Evolutionary conservation across 257 asterid genomes (phyloP), one percentile per base, ranked within the genome.

Genomic region (Solanum pennellii): DNA sequence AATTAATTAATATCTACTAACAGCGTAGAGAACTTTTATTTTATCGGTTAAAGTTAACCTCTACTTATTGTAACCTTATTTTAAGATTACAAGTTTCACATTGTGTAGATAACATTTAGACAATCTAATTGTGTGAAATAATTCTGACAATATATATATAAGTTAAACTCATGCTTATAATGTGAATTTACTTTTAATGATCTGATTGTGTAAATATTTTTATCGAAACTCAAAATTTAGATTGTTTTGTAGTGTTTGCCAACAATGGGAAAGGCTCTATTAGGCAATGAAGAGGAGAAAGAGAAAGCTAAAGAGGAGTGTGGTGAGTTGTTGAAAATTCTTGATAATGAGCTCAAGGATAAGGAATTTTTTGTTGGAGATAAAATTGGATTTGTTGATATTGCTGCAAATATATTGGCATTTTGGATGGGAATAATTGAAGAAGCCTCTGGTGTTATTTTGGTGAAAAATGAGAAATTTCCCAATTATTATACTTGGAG

Each of bases 401-500:
- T 69, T 27, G 74, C 27, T 47, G 86, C 83, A 16, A 82, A 68
- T 49, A 23, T 47, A 1, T 15, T 82, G 33, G 83, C 82, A 66
- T 66, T 25, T 45, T 87, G 87, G 89, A 21, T 68, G 42, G 18
- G 23, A 18, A 66, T 82, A 25, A 31, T 69, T 4, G 83, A 87
- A 83, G 83, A 87, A 69, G 13, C 76, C 25, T 20, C 42, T 10
- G 73, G 75, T 37, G 5, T 74, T 5, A 23, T 69, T 5, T 23
- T 74, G 47, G 69, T 74, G 82, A 62, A 79, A 29, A 76, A 56
- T n/a, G 41, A 84, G 25, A 76, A 59, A 18, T 88, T 88, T 47
- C 86, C 83, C 3, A 88, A 77, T 11, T 84, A 83, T 23, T 76
- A 23, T 44, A 39, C 69, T 56, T 88, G 90, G 83, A 85, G 72